A percentile compares a stretch with the other conserved stretches of the same genome.
Evolutionary conservation across 768 basidiomycete genomes (phyloP).

Genomic region (Amanita brunnescens): DNA sequence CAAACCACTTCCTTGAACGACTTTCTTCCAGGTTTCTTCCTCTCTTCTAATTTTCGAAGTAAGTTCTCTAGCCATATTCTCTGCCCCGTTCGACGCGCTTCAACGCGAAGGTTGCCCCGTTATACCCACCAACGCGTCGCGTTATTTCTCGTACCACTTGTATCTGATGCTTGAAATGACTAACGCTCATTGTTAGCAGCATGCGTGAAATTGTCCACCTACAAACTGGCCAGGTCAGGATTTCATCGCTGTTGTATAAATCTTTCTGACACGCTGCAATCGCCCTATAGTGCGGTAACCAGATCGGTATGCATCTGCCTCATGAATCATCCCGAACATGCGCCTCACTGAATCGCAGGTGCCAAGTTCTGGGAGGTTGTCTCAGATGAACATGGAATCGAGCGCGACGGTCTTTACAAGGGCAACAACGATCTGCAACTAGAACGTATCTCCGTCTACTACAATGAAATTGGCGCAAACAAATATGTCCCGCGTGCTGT

Average conservation of each 20-base stretch:
- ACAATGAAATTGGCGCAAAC: constrained; percentile 90
- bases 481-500: constrained; percentile 99
- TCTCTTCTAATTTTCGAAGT: constrained; percentile 32
- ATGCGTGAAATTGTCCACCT: constrained; percentile 99
- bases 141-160: constrained; percentile 39
- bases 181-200: constrained; percentile 38
- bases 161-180: constrained; percentile 14
- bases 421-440: constrained; percentile 93
- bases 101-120: constrained; percentile 9
- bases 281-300: constrained; percentile 82
- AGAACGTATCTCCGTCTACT: constrained; percentile 96
- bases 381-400: constrained; percentile 97
- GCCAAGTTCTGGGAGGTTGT: constrained; percentile 98
- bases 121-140: constrained; percentile 20
- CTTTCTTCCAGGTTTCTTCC: constrained; percentile 24
- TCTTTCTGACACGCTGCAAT: constrained; percentile 16
- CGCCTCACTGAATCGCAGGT: constrained; percentile 38
- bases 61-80: constrained; percentile 16
- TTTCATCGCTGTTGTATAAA: constrained; percentile 17
- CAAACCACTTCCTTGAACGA: constrained; percentile 34
- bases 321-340: constrained; percentile 7
- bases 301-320: constrained; percentile 67
- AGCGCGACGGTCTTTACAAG: constrained; percentile 86
- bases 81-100: constrained; percentile 1
- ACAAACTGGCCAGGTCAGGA: constrained; percentile 94